Percentiles rank a stretch among this genome's conserved stretches.
These are phyloP conservation scores for Silene noctiflora DNA, from an alignment of 179 eudicot species.

Conservation along the genomic window DNA sequence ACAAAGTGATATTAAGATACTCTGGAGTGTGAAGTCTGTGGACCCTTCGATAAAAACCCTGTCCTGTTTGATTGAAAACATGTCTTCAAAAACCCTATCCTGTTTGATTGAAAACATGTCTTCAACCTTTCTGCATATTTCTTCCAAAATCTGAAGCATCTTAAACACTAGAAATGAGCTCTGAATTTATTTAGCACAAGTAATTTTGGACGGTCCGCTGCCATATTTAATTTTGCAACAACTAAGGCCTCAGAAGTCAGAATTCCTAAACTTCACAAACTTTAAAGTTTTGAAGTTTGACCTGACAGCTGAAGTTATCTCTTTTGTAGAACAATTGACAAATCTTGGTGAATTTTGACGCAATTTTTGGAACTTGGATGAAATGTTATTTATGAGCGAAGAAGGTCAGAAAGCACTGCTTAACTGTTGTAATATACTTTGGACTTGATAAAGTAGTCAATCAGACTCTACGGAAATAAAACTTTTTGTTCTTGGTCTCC, in stretches of 20 bases:
- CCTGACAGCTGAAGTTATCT: neutral
- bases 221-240: neutral
- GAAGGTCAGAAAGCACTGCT: neutral
- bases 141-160: conserved; percentile 2
- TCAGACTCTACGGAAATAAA: neutral
- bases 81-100: neutral
- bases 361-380: neutral
- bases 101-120: conserved; percentile 3
- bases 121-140: neutral
- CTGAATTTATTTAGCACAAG: neutral
- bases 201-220: neutral
- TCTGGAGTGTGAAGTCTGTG: neutral
- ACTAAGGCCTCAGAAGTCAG: neutral
- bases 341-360: neutral
- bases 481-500: neutral
- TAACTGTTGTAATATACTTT: neutral
- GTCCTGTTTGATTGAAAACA: neutral
- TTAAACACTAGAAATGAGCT: neutral
- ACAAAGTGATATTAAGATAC: neutral
- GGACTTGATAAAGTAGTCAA: neutral
- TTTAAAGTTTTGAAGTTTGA: neutral
- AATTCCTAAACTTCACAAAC: neutral
- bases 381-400: neutral
- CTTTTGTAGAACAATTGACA: conserved; percentile 1
- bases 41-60: neutral